Base-by-base conservation (phyloP, 208 protist species). In the Acanthamoeba quina region DNA sequence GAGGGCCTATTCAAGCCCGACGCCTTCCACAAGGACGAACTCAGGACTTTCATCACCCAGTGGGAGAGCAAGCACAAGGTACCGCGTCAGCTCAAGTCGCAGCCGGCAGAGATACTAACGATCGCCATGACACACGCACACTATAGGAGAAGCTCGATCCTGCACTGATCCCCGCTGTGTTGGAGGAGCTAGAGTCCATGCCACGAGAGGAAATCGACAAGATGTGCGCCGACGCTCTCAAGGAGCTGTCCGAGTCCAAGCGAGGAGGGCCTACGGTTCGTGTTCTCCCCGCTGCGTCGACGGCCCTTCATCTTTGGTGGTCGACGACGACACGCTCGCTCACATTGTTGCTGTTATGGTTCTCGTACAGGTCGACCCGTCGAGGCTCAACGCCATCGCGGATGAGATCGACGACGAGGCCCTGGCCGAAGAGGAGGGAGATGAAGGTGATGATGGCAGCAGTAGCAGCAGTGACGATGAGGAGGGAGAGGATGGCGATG, bases 151-250 rank as follows among this genome's bases (percentile, higher is more conserved):
- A 76, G 29, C 68, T 76, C 34, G 68, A 76, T 76, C 68, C 68
- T 2, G 3, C 17, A 4, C 68, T 76, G 31, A 76, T 76, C 34
- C 68, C 68, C 11, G 68, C 68, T 44, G 68, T 76, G 31, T 41
- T 76, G 68, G 68, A 76, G 68, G 68, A 76, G 68, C 68, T 76
- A 3, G 68, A 76, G 34, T 7, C n/a, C 68, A 76, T 76, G n/a
- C 68, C 68, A 19, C n/a, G 68, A 44, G 68, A 76, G 68, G 68
- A 76, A n/a, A 3, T 76, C 34, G 68, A 76, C 68, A 76, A 76
- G n/a, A 76, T 76, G 68, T 76, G 17, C n/a, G 31, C 31, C 26
- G 68, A 3, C 26, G 68, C 68, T 3, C 2, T 37, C 7, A 9
- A n/a, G 4, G 68, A 76, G 68, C 11, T 76, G n/a, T 5, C 21